Conservation (phyloP, 2,329 filamentous ascomycete species). For the Ceratocystis alfenasii region DNA sequence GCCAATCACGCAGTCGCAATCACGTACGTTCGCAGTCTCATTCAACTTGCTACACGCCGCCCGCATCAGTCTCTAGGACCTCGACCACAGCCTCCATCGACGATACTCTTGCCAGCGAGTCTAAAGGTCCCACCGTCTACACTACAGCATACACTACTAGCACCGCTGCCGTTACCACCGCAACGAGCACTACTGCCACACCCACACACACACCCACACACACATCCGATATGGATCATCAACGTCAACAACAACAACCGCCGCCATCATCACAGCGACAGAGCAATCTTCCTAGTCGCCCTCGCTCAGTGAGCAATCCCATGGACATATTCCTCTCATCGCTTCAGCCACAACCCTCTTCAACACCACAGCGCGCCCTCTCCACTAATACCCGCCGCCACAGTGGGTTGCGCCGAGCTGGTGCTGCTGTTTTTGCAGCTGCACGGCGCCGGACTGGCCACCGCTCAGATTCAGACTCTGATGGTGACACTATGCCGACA, state of each 20-base stretch:
- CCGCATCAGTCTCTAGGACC: background rate
- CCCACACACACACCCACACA: background rate
- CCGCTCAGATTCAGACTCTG: conserved; percentile 4
- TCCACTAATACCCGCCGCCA: background rate
- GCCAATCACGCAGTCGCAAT: background rate
- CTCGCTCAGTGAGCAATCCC: background rate
- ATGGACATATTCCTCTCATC: conserved; percentile 6
- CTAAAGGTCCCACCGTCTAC: background rate
- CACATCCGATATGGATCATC: background rate
- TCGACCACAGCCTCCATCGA: background rate
- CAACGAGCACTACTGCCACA: background rate
- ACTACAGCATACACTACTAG: background rate
- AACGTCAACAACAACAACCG: background rate
- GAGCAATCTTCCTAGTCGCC: background rate
- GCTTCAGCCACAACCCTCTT: background rate
- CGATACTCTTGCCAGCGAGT: background rate
- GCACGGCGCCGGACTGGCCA: conserved; percentile 1
- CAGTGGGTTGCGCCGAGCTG: conserved; percentile 10
- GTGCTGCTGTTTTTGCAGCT: conserved; percentile 17
- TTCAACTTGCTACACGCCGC: background rate
- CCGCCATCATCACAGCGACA: background rate
- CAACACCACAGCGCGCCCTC: background rate
- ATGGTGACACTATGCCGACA: background rate
- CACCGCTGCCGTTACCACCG: background rate
- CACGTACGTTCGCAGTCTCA: conserved; percentile 7